These are phyloP conservation scores for Cadophora sp. DNA, from an alignment of 2,329 filamentous ascomycete species.

Conservation along the genomic window DNA sequence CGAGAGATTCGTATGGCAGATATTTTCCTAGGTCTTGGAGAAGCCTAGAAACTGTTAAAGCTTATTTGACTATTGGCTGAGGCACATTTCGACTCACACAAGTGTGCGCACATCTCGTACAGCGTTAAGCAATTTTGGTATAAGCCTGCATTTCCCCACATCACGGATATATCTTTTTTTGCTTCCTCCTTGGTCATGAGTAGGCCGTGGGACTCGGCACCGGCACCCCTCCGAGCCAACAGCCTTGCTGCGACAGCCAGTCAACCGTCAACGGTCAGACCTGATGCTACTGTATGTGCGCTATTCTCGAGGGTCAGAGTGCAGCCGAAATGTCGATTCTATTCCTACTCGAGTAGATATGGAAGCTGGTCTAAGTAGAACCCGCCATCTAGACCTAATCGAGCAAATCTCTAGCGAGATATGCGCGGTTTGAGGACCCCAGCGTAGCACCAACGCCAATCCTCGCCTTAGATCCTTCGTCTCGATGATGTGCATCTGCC, in stretches of 20 bases:
- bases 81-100: neutral
- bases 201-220: neutral
- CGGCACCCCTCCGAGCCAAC: neutral
- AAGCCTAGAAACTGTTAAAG: neutral
- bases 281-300: neutral
- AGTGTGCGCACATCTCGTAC: neutral
- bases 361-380: neutral
- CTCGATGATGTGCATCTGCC: slow-evolving; percentile 25
- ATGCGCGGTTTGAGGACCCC: neutral
- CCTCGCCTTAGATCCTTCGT: neutral
- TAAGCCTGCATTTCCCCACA: slow-evolving; percentile 14
- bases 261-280: neutral
- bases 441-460: slow-evolving; percentile 6
- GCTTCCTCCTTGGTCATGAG: neutral
- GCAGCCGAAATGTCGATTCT: neutral
- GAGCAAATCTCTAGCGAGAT: slow-evolving; percentile 6
- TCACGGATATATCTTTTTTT: neutral
- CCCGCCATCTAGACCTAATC: neutral
- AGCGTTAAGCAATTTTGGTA: slow-evolving; percentile 16
- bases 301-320: neutral
- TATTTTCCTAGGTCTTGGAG: slow-evolving; percentile 12
- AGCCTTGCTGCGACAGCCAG: neutral
- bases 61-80: neutral
- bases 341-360: slow-evolving; percentile 5
- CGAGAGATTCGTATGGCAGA: slow-evolving; percentile 2